A percentile compares a stretch with the other conserved stretches of the same genome.
These are phyloP conservation scores for Prunus campanulata DNA, from an alignment of 306 rosid genomes.

Conservation along the genomic window DNA sequence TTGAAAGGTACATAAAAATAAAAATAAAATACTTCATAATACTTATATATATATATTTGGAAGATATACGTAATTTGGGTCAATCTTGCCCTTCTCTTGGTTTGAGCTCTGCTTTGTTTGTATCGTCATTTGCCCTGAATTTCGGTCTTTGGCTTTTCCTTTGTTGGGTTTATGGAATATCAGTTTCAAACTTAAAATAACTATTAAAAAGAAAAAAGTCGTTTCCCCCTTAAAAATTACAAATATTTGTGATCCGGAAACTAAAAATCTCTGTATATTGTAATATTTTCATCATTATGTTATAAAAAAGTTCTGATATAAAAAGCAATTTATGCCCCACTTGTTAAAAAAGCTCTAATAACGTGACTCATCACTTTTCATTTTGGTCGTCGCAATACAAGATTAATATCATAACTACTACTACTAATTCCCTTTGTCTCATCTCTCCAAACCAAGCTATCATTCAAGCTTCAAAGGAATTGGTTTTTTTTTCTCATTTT, in stretches of 20 bases:
- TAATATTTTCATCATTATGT: not conserved
- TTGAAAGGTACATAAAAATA: not conserved
- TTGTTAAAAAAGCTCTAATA: not conserved
- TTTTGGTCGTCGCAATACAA: not conserved
- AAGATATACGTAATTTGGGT: not conserved
- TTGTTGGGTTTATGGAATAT: not conserved
- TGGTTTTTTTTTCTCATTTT: not conserved
- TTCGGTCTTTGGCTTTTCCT: not conserved
- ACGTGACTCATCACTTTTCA: not conserved
- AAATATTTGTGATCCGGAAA: not conserved
- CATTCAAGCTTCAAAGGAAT: not conserved
- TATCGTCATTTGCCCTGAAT: not conserved
- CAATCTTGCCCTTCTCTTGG: not conserved
- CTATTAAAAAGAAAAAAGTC: no score
- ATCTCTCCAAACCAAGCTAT: not conserved
- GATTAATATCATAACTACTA: not conserved
- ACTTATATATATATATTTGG: not conserved
- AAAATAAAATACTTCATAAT: not conserved
- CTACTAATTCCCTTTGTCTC: not conserved
- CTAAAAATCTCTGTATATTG: not conserved
- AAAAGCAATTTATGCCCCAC: not conserved
- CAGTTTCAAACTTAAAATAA: no score
- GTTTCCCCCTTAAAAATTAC: no score
- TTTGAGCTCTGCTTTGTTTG: not conserved
- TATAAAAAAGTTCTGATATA: not conserved